These are phyloP conservation scores for Alternaria sp. DNA, from an alignment of 2,329 filamentous ascomycete species.

Conservation along the genomic window DNA sequence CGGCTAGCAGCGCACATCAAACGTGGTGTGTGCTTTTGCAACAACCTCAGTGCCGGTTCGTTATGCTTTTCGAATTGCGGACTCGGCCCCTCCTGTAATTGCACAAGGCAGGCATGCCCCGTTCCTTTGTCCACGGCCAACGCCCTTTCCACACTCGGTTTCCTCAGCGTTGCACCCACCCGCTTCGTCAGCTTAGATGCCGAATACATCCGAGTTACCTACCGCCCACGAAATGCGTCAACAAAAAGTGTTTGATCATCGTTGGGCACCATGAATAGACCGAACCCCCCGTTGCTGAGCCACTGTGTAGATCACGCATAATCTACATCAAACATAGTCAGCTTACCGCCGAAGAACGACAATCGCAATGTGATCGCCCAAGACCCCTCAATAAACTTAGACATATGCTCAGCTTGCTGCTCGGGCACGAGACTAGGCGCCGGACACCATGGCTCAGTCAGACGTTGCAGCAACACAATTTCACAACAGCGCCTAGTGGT, in stretches of 20 bases:
- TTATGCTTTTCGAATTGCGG: constrained; percentile 1
- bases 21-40: constrained; percentile 15
- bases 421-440: constrained; percentile 7
- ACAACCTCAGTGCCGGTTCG: background rate
- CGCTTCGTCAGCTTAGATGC: background rate
- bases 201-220: background rate
- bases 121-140: background rate
- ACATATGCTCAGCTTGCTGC: background rate
- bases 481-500: background rate
- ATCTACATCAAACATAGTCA: background rate
- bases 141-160: background rate
- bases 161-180: background rate
- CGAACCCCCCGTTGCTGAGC: background rate
- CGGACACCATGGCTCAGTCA: background rate
- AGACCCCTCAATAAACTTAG: background rate
- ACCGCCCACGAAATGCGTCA: background rate
- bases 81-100: constrained; percentile 5
- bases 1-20: constrained; percentile 11
- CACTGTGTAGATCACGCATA: background rate
- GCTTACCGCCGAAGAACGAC: constrained; percentile 5
- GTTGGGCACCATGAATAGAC: constrained; percentile 1
- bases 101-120: background rate
- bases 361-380: background rate
- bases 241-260: background rate
- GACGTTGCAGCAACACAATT: background rate